phyloP scores from a whole-genome alignment of 768 basidiomycete genomes.

The Mycena indigotica region DNA sequence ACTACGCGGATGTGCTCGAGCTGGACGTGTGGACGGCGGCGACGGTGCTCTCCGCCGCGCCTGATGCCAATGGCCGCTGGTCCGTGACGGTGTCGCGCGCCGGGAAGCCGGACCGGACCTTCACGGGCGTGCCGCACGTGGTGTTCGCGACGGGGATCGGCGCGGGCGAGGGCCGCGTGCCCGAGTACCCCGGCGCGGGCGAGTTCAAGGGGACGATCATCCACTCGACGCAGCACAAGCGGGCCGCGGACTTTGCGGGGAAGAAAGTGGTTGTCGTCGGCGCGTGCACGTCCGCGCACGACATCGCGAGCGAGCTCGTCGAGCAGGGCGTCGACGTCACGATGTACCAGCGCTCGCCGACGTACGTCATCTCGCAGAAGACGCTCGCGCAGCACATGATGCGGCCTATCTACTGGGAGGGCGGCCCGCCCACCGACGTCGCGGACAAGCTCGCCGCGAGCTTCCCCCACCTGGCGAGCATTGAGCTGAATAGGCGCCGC shows the following conservation, averaged over 20 bases:
- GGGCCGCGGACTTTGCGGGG: slow-evolving; percentile 50
- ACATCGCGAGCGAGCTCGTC: slow-evolving; percentile 12
- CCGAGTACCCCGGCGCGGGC: slow-evolving; percentile 48
- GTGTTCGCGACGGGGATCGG: slow-evolving; percentile 58
- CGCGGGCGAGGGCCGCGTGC: slow-evolving; percentile 46
- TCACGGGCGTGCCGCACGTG: slow-evolving; percentile 47
- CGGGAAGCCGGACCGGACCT: slow-evolving; percentile 34
- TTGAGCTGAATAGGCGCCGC: slow-evolving; percentile 32
- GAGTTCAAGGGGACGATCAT: slow-evolving; percentile 16
- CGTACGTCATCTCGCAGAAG: slow-evolving; percentile 44
- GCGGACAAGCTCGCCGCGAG: not conserved
- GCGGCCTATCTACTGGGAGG: slow-evolving; percentile 35
- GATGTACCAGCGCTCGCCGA: slow-evolving; percentile 46
- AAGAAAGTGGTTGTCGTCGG: slow-evolving; percentile 73
- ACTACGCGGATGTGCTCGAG: slow-evolving; percentile 52
- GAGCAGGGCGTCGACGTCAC: slow-evolving; percentile 27
- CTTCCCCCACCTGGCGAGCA: not conserved
- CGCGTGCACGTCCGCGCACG: slow-evolving; percentile 40
- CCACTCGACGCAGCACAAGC: slow-evolving; percentile 56
- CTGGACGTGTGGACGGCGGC: slow-evolving; percentile 55
- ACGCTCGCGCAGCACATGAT: slow-evolving; percentile 26
- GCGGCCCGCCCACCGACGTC: slow-evolving; percentile 32
- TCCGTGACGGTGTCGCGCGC: slow-evolving; percentile 38
- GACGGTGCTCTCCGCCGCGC: slow-evolving; percentile 33
- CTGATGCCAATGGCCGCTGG: slow-evolving; percentile 40